Base-by-base conservation (phyloP, 441 rosid genomes). In the Euphorbia celastroides region DNA sequence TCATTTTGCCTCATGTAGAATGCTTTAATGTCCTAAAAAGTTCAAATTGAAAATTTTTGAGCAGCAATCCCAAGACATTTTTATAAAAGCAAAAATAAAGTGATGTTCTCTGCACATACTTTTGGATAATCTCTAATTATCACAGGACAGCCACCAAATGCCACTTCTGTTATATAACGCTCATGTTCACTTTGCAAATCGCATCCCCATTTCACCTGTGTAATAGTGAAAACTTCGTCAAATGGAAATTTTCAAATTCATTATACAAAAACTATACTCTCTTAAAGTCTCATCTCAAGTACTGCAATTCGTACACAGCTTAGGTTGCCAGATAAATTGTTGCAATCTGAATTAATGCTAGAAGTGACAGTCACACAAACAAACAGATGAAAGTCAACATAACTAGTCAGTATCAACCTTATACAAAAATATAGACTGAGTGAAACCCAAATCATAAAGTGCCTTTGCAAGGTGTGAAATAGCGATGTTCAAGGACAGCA, bases 131-230 rank as follows among this genome's bases (percentile, higher is more conserved):
- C 97, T 85, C 96, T 83, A 72, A 94, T 75, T 72, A 91, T 86
- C 50, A 91, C 92, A 41, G 96, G 97, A 27, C 93, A 83, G 31
- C 93, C 96, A 32, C 82, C 81, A 80, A 91, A 91, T 52, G 84
- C 93, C 76, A 85, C 84, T 79, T 94, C 99, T 0, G 97, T 93
- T 68, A 93, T 88, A 76, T 89, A 93, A 30, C 96, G 92, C 74
- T 93, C 99, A 80, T 93, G 99, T 88, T 93, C 97, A 1, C 99
- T 93, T 83, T 89, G 99, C 77, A 93, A 72, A 84, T 93, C 99
- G 58, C 86, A 80, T 48, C 99, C 99, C 97, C 99, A 93, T 74
- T 89, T 83, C 72, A 93, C 96, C 99, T 93, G 66, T 55, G 73
- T 65, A 69, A 13, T 28, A 5, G 38, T 56, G 64, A 57, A 61